These are phyloP conservation scores for Rhodotorula sp. DNA, from an alignment of 1,284 basidiomycete species.

Conservation along the genomic window DNA sequence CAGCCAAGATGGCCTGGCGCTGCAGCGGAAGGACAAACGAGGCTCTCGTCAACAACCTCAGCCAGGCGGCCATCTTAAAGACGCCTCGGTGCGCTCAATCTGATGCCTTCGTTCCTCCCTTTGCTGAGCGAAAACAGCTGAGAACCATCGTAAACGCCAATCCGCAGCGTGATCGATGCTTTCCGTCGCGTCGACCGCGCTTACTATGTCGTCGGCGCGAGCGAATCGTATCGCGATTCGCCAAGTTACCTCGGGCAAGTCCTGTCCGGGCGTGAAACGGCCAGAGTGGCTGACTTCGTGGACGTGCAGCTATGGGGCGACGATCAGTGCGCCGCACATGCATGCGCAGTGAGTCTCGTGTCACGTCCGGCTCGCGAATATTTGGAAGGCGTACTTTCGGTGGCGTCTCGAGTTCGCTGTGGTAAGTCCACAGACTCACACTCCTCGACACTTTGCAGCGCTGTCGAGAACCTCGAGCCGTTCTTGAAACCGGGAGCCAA, in stretches of 20 bases:
- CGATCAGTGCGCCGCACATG: slow-evolving; percentile 90
- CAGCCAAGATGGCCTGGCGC: slow-evolving; percentile 71
- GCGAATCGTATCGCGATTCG: slow-evolving; percentile 69
- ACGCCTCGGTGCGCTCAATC: slow-evolving; percentile 50
- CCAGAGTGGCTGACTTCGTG: no score
- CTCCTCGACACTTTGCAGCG: slow-evolving; percentile 44
- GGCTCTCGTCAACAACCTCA: slow-evolving; percentile 70
- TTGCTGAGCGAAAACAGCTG: background rate
- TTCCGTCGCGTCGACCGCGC: slow-evolving; percentile 70
- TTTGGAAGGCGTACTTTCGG: background rate
- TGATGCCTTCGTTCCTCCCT: background rate
- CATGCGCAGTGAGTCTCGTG: slow-evolving; percentile 61
- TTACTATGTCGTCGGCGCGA: slow-evolving; percentile 59
- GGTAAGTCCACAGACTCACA: background rate
- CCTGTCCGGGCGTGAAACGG: no score
- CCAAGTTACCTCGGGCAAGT: slow-evolving; percentile 60
- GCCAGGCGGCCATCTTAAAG: slow-evolving; percentile 57
- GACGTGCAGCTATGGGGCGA: slow-evolving; percentile 67
- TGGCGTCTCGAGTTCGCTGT: no score
- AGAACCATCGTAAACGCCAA: background rate
- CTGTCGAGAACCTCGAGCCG: slow-evolving; percentile 67
- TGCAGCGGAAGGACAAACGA: slow-evolving; percentile 66
- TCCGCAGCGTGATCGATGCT: slow-evolving; percentile 54
- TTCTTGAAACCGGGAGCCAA: slow-evolving; percentile 66
- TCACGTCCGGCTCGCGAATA: background rate